Evolutionary conservation across 2,329 filamentous ascomycete genomes (phyloP), one percentile per base, ranked within the genome.

Genomic region (Microcyclosporella mali): DNA sequence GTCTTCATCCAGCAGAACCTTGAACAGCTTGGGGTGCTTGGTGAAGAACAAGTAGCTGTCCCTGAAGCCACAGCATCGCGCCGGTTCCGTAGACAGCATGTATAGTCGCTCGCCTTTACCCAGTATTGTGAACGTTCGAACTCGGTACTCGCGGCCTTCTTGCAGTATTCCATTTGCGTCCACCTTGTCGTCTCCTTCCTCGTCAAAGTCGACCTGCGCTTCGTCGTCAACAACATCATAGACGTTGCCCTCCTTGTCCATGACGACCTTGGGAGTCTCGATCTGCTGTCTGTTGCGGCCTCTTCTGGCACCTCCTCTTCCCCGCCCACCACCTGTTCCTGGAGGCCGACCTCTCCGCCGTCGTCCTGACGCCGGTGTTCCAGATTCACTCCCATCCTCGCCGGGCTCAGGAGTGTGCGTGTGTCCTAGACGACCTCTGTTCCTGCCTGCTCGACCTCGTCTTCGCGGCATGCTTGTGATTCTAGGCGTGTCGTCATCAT

Each of bases 41-140:
- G 92, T 94, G 73, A 98, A 98, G 75, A 98, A 95, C 18, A 98
- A 79, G 62, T 98, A 98, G 52, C 89, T 95, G 72, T 98, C 92
- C 55, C 92, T 79, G 74, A 98, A 98, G 12, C 92, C 92, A 42
- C 95, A 89, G 59, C 92, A 97, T 52, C 92, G 85, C 17, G 92
- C 92, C 4, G 92, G 94, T 62, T 98, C 92, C 3, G 92, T 98
- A 2, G 92, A 97, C 67, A 98, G 70, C 92, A 98, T 98, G 78
- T 98, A 98, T 9, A 94, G 79, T 43, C 89, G 75, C 37, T 90
- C 78, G 29, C 85, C 88, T 52, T 89, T 81, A 41, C 87, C 88
- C 14, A 81, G 75, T 51, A 98, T 85, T 6, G 85, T 95, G 65
- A 98, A 98, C 1, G 90, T 95, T 47, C 92, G 85, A 61, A 94